A percentile compares a stretch with the other conserved stretches of the same genome.
These are phyloP conservation scores for Aureoboletus auriporus DNA, from an alignment of 768 basidiomycete species.

Conservation along the genomic window DNA sequence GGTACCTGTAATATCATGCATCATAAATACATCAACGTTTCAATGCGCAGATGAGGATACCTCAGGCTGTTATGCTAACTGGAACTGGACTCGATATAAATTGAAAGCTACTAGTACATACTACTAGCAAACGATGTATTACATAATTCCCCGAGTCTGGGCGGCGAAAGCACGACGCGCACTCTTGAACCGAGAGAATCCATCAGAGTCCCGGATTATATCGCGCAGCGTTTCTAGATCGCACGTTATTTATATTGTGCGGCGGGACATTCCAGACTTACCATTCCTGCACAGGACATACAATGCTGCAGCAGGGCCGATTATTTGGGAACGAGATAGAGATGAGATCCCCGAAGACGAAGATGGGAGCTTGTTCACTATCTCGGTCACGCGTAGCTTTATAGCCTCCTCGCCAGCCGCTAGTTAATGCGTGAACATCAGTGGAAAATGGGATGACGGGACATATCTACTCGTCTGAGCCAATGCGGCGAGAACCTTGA, in stretches of 20 bases:
- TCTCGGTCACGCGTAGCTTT: background rate
- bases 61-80: too few relatives aligned
- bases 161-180: too few relatives aligned
- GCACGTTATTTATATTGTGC: background rate
- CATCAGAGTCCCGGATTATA: background rate
- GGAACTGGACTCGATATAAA: too few relatives aligned
- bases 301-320: background rate
- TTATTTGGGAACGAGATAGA: background rate
- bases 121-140: too few relatives aligned
- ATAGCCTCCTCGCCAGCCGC: conserved; percentile 3
- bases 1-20: too few relatives aligned
- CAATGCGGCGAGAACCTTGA: conserved; percentile 4
- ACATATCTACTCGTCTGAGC: background rate
- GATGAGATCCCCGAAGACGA: background rate
- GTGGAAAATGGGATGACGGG: background rate
- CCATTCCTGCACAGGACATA: conserved; percentile 5
- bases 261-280: background rate
- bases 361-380: conserved; percentile 3
- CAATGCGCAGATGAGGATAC: too few relatives aligned
- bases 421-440: background rate
- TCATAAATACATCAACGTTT: too few relatives aligned
- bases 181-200: too few relatives aligned
- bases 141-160: too few relatives aligned
- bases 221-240: background rate
- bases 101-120: too few relatives aligned